phyloP scores from a whole-genome alignment of 164 flowering plant genomes.

The Annona cherimola region DNA sequence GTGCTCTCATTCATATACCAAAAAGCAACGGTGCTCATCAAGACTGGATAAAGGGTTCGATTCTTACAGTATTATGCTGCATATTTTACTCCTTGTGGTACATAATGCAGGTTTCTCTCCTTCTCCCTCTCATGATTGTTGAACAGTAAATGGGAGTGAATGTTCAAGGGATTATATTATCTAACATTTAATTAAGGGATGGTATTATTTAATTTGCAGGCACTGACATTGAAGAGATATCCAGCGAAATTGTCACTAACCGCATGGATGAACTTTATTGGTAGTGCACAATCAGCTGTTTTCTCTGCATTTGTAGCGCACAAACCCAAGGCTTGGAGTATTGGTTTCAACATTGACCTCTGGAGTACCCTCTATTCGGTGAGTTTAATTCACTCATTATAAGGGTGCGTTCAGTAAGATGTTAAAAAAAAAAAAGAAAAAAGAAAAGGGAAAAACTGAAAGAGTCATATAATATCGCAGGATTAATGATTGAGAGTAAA shows the following conservation, averaged over 20 bases:
- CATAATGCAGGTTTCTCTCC: conserved; percentile 65
- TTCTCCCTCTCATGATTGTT: not conserved
- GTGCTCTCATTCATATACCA: conserved; percentile 41
- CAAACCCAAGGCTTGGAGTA: conserved; percentile 49
- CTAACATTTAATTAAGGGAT: too few relatives aligned
- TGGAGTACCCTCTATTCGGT: conserved; percentile 62
- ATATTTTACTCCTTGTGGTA: conserved; percentile 65
- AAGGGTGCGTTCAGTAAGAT: not conserved
- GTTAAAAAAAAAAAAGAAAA: not conserved
- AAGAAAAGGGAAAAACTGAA: not conserved
- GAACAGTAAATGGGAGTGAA: too few relatives aligned
- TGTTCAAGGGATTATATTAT: too few relatives aligned
- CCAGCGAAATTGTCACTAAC: conserved; percentile 80
- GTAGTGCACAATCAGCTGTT: conserved; percentile 76
- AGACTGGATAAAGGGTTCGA: conserved; percentile 76
- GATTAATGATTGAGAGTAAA: too few relatives aligned
- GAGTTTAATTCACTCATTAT: conserved; percentile 16
- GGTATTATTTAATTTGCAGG: conserved; percentile 28
- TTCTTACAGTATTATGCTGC: conserved; percentile 64
- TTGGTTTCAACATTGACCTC: conserved; percentile 57
- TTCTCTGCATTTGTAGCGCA: conserved; percentile 44
- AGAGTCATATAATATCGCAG: not conserved
- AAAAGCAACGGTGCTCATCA: conserved; percentile 36
- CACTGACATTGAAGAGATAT: conserved; percentile 60
- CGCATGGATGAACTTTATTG: conserved; percentile 77